Percentiles rank a stretch among this genome's conserved stretches.
Evolutionary conservation across 169 alveolate species (phyloP).

Genomic region (Eimeria tenella): DNA sequence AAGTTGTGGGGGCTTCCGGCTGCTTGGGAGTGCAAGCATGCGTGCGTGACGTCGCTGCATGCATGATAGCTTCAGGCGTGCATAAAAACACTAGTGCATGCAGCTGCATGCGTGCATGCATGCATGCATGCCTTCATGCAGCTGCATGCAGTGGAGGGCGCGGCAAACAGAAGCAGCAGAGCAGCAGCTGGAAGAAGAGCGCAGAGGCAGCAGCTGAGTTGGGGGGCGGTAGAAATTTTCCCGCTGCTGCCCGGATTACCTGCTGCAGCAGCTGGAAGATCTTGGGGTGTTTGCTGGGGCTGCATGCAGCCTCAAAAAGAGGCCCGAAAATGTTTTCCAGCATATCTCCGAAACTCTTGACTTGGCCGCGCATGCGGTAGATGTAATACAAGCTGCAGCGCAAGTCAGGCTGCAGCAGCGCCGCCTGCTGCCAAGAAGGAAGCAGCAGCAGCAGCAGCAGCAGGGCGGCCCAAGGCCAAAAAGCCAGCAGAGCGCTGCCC

Average conservation of each 20-base stretch:
- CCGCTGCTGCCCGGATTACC: neutral
- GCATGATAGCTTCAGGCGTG: no score
- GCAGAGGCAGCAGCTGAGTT: neutral
- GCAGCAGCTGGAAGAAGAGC: neutral
- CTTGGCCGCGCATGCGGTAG: conserved; percentile 82
- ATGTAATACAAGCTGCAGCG: conserved; percentile 85
- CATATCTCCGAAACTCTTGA: conserved; percentile 89
- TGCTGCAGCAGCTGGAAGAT: conserved; percentile 79
- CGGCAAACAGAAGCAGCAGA: neutral
- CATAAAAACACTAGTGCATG: no score
- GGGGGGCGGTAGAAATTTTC: neutral
- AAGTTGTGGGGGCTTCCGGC: no score
- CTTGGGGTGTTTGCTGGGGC: conserved; percentile 89
- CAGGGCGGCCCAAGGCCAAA: no score
- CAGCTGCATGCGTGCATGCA: no score
- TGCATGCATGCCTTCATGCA: no score
- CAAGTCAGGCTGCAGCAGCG: neutral
- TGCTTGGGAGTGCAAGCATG: no score
- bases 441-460: no score
- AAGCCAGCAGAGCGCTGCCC: no score
- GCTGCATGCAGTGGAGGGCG: no score
- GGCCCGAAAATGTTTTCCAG: conserved; percentile 87
- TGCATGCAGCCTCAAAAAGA: conserved; percentile 87
- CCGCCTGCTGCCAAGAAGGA: no score
- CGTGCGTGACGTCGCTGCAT: no score